Percentiles rank a stretch among this genome's conserved stretches.
These are phyloP conservation scores for Cladosporium sphaerospermum DNA, from an alignment of 2,329 filamentous ascomycete genomes.

Conservation along the genomic window DNA sequence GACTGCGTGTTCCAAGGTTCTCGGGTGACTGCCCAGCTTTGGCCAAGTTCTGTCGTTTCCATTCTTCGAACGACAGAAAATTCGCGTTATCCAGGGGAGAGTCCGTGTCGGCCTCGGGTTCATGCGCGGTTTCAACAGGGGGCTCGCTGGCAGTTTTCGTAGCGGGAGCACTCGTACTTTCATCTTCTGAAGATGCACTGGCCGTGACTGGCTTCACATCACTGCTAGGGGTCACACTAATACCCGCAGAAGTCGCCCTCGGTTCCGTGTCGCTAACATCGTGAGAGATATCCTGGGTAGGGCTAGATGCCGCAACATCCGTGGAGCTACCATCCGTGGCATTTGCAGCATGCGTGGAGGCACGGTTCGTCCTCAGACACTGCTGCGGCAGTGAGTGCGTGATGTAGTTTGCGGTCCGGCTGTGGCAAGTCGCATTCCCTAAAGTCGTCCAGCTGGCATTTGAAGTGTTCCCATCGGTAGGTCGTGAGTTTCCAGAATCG, in stretches of 20 bases:
- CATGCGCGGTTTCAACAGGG: conserved; percentile 21
- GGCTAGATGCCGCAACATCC: neutral
- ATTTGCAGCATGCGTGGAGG: neutral
- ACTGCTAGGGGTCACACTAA: neutral
- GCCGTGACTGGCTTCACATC: neutral
- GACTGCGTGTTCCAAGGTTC: conserved; percentile 50
- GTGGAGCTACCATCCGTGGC: neutral
- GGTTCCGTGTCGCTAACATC: neutral
- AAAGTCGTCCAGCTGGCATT: neutral
- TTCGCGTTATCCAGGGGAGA: conserved; percentile 66
- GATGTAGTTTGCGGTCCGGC: conserved; percentile 71
- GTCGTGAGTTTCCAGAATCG: conserved; percentile 7
- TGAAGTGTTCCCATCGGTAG: conserved; percentile 6
- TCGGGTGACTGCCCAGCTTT: conserved; percentile 74
- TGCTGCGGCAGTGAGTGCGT: conserved; percentile 71
- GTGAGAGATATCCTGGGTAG: neutral
- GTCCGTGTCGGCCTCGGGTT: conserved; percentile 53
- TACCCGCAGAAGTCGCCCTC: neutral
- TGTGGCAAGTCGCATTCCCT: conserved; percentile 35
- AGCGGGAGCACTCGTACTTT: neutral
- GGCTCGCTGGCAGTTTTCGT: neutral
- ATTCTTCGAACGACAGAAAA: conserved; percentile 96
- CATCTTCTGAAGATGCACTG: neutral
- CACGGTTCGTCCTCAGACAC: conserved; percentile 62
- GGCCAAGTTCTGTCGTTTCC: conserved; percentile 89